A percentile compares a stretch with the other conserved stretches of the same genome.
Evolutionary conservation across 2,329 filamentous ascomycete genomes (phyloP).

Genomic region (Onygenales sp.): DNA sequence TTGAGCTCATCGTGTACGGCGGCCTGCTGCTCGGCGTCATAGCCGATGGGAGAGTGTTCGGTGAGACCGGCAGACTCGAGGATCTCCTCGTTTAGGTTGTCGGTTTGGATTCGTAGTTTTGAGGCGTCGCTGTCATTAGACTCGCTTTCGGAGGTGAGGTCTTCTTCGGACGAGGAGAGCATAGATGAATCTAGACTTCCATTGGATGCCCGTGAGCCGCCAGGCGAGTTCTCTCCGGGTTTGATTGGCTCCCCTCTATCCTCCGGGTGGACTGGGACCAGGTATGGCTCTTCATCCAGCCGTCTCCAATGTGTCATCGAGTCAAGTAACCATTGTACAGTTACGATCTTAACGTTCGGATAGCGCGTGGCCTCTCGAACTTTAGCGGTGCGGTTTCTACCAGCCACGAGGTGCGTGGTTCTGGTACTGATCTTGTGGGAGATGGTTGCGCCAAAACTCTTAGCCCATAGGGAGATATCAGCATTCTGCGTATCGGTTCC

Average conservation of each 20-base stretch:
- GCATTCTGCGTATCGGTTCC: conserved; percentile 69
- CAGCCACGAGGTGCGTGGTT: conserved; percentile 44
- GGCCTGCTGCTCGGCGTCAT: conserved; percentile 55
- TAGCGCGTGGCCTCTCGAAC: conserved; percentile 77
- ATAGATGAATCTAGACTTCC: conserved; percentile 5
- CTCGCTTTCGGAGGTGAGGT: conserved; percentile 17
- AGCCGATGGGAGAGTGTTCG: conserved; percentile 43
- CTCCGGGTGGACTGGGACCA: conserved; percentile 65
- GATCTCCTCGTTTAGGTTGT: conserved; percentile 36
- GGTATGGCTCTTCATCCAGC: conserved; percentile 67
- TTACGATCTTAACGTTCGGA: conserved; percentile 79
- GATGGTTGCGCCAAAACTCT: conserved; percentile 66
- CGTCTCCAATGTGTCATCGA: conserved; percentile 76
- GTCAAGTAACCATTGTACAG: conserved; percentile 78
- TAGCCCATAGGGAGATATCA: conserved; percentile 80
- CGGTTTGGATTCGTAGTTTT: conserved; percentile 29
- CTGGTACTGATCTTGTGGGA: conserved; percentile 35
- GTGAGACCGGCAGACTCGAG: conserved; percentile 41
- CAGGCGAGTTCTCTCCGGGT: conserved; percentile 20
- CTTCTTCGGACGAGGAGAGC: conserved; percentile 10
- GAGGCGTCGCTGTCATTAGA: conserved; percentile 22
- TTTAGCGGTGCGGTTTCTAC: conserved; percentile 71
- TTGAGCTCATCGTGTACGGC: conserved; percentile 62
- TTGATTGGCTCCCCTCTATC: conserved; percentile 43
- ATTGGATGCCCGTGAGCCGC: conserved; percentile 6